Evolutionary conservation across 2,329 filamentous ascomycete species (phyloP), one percentile per base, ranked within the genome.

Genomic region (Moelleriella libera): DNA sequence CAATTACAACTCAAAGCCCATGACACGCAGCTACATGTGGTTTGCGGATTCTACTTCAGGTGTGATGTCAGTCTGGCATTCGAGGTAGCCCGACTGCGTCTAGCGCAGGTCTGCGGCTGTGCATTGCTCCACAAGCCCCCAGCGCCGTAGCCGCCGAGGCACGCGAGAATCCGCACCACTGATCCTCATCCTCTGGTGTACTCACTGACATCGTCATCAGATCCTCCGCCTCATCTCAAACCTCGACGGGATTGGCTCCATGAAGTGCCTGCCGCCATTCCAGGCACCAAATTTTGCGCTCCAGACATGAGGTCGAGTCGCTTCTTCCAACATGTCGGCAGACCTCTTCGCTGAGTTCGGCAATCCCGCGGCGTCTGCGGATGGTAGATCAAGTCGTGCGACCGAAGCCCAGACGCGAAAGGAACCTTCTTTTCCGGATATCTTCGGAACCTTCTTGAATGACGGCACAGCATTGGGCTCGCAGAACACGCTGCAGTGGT

Each of bases 321-420:
- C 31, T 29, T 39, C 12, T 32, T 10, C 39, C 50, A 59, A 37
- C 51, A 83, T 82, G 78, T 83, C 79, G 54, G 76, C 78, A 51
- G 78, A 82, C 61, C 72, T 83, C 49, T 78, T 82, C 57, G 78
- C 77, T 48, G 75, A 78, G 53, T 81, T 83, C 54, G 76, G 74
- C 56, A 68, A 65, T 50, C 52, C 61, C 49, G 57, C 65, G 31
- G 55, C 57, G 44, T 53, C 55, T 47, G 45, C 51, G 9, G 46
- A 21, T 30, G 21, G 34, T 44, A 47, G 32, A 30, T 45, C 45
- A 14, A 45, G 34, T 30, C 47, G 52, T 30, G 43, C 51, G 49
- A 52, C 47, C 44, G 43, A 46, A 43, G 50, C 47, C 14, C 53
- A 49, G 47, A 32, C 44, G 44, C 49, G 49, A 41, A 46, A 41